phyloP scores from a whole-genome alignment of 768 basidiomycete genomes.

The Mycena floridula region DNA sequence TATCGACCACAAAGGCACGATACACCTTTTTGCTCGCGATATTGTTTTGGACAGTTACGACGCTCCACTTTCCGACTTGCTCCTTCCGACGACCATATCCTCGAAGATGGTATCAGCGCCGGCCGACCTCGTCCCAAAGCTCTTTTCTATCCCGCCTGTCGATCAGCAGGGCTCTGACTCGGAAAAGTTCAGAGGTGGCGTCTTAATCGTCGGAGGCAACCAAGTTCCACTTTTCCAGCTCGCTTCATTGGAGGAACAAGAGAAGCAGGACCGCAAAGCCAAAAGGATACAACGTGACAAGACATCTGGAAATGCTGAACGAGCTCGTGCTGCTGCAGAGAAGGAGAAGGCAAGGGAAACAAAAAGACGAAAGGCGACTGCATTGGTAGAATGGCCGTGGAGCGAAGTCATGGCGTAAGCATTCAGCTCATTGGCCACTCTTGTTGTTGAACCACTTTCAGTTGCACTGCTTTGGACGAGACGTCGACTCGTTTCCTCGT shows the following conservation, averaged over 20 bases:
- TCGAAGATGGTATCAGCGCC: constrained; percentile 39
- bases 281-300: constrained; percentile 47
- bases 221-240: constrained; percentile 60
- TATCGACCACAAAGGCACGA: constrained; percentile 51
- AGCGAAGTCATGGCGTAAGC: constrained; percentile 64
- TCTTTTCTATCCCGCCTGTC: constrained; percentile 32
- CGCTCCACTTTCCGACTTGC: constrained; percentile 41
- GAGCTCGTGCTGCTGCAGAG: constrained; percentile 39
- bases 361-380: constrained; percentile 48
- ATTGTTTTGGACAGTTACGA: constrained; percentile 43
- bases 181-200: constrained; percentile 48
- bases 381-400: constrained; percentile 71
- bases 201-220: constrained; percentile 65
- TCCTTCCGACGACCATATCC: constrained; percentile 50
- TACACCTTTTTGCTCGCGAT: constrained; percentile 62
- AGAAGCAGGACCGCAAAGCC: constrained; percentile 50
- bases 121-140: constrained; percentile 30
- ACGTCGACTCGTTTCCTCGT: constrained; percentile 45
- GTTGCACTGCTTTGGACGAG: constrained; percentile 38
- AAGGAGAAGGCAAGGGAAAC: constrained; percentile 54
- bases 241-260: constrained; percentile 37
- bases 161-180: constrained; percentile 23
- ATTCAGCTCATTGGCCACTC: too few species aligned
- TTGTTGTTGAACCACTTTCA: constrained; percentile 1
- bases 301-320: constrained; percentile 34